Evolutionary conservation across 2,329 filamentous ascomycete genomes (phyloP).

Genomic region (Hypoxylon sp.): DNA sequence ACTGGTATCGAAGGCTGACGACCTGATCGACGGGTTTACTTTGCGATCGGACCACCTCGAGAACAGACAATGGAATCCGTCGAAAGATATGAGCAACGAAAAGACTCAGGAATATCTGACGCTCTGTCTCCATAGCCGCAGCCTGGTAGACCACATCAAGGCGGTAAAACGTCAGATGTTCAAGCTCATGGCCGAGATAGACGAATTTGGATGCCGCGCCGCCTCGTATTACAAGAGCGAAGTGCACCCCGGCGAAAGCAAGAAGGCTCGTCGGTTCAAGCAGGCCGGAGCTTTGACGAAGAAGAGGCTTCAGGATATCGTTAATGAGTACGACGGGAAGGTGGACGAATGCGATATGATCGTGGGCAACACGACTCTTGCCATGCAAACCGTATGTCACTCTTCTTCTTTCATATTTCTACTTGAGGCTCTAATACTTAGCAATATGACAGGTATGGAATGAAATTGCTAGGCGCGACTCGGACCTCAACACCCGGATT

Average conservation of each 20-base stretch:
- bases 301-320: slow-evolving; percentile 36
- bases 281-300: slow-evolving; percentile 27
- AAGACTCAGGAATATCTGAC: slow-evolving; percentile 24
- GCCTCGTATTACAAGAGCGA: slow-evolving; percentile 1
- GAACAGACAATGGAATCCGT: slow-evolving; percentile 11
- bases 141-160: slow-evolving; percentile 25
- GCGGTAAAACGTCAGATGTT: slow-evolving; percentile 20
- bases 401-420: too few relatives aligned
- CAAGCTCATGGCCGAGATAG: slow-evolving; percentile 24
- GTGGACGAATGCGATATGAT: slow-evolving; percentile 42
- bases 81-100: slow-evolving; percentile 25
- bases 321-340: slow-evolving; percentile 42
- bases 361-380: slow-evolving; percentile 38
- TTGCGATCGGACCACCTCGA: slow-evolving; percentile 24
- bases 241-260: not conserved
- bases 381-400: slow-evolving; percentile 40
- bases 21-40: slow-evolving; percentile 30
- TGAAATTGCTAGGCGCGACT: slow-evolving; percentile 40
- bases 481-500: slow-evolving; percentile 37
- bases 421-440: not conserved
- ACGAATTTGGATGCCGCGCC: slow-evolving; percentile 15
- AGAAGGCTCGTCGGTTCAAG: slow-evolving; percentile 14
- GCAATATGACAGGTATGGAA: slow-evolving; percentile 39
- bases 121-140: slow-evolving; percentile 25
- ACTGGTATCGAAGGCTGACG: slow-evolving; percentile 14